Conservation (phyloP, 2,329 filamentous ascomycete species). For the Hymenoscyphus fructigenus region DNA sequence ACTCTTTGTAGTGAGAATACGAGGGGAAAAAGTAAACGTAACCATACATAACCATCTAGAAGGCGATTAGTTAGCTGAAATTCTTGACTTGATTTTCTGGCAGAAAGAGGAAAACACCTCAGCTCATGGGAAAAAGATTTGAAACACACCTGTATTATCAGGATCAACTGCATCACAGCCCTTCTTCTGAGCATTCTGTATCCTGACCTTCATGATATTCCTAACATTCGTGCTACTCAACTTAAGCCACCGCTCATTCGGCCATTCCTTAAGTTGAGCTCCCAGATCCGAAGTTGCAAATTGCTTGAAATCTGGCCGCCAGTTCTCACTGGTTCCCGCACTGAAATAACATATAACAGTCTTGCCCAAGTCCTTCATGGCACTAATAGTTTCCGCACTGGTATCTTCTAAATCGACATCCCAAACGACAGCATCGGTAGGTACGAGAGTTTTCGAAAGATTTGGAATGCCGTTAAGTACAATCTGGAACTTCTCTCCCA, state of each 20-base stretch:
- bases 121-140: not conserved
- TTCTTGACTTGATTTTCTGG: not conserved
- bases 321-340: slow-evolving; percentile 66
- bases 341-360: slow-evolving; percentile 76
- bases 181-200: slow-evolving; percentile 58
- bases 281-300: slow-evolving; percentile 59
- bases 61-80: not conserved
- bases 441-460: slow-evolving; percentile 11
- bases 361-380: slow-evolving; percentile 50
- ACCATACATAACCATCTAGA: slow-evolving; percentile 14
- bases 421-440: slow-evolving; percentile 28
- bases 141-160: slow-evolving; percentile 64
- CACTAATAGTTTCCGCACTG: slow-evolving; percentile 44
- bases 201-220: slow-evolving; percentile 60
- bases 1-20: no score
- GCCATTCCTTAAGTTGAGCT: slow-evolving; percentile 60
- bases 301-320: slow-evolving; percentile 52
- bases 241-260: slow-evolving; percentile 66
- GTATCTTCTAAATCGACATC: slow-evolving; percentile 48
- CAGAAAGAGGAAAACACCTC: not conserved
- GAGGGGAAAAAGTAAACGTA: not conserved
- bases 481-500: slow-evolving; percentile 25
- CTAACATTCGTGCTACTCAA: slow-evolving; percentile 58
- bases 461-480: slow-evolving; percentile 16
- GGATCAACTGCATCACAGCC: slow-evolving; percentile 70